Evolutionary conservation across 768 basidiomycete genomes (phyloP).

Genomic region (Plicaturopsis crispa): DNA sequence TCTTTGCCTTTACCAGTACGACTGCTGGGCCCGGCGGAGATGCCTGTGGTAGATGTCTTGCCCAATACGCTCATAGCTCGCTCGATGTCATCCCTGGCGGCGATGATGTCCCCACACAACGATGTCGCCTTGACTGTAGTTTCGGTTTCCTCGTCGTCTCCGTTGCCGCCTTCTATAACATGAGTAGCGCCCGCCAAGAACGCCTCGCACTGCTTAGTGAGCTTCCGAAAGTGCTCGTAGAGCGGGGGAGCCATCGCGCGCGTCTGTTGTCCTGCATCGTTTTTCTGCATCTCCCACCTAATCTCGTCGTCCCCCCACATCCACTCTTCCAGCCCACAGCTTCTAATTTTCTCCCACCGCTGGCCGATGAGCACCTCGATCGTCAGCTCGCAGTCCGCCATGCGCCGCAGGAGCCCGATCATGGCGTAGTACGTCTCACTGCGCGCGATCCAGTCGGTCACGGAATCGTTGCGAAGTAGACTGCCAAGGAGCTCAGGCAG

Average conservation of each 20-base stretch:
- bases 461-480: conserved; percentile 49
- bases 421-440: conserved; percentile 40
- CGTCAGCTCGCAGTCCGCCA: conserved; percentile 46
- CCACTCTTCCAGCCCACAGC: conserved; percentile 37
- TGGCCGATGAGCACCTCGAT: conserved; percentile 33
- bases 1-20: conserved; percentile 24
- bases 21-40: conserved; percentile 2
- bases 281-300: conserved; percentile 25
- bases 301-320: conserved; percentile 39
- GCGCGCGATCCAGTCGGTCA: conserved; percentile 44
- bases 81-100: conserved; percentile 39
- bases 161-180: conserved; percentile 26
- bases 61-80: conserved; percentile 36
- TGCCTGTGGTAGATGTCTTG: conserved; percentile 10
- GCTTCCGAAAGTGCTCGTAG: conserved; percentile 44
- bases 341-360: conserved; percentile 29
- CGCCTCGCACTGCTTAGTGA: conserved; percentile 42
- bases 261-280: conserved; percentile 10
- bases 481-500: conserved; percentile 35
- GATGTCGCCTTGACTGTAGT: conserved; percentile 32
- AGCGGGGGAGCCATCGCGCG: conserved; percentile 31
- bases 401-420: conserved; percentile 35
- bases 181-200: conserved; percentile 37
- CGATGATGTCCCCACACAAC: conserved; percentile 45
- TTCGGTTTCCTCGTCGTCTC: conserved; percentile 25